Evolutionary conservation across 1,139 yeast genomes (phyloP).

Genomic region (Yamadazyma jaroonii): DNA sequence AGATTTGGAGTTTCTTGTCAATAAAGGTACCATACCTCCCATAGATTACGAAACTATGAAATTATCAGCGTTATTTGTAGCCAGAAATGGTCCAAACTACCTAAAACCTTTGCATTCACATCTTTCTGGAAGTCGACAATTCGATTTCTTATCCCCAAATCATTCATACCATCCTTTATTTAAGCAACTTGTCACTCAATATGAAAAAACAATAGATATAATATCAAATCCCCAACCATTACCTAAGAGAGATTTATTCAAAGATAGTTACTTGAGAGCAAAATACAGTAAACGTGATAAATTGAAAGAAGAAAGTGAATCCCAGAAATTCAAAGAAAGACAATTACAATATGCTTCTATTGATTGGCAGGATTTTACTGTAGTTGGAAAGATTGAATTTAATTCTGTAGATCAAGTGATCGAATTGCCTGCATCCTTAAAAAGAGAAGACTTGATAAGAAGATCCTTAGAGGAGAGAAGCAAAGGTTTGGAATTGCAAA

Average conservation of each 20-base stretch:
- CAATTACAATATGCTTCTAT: conserved; percentile 65
- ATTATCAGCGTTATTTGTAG: conserved; percentile 68
- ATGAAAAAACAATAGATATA: conserved; percentile 34
- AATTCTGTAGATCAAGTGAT: conserved; percentile 62
- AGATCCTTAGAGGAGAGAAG: conserved; percentile 51
- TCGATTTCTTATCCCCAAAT: conserved; percentile 59
- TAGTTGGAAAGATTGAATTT: conserved; percentile 69
- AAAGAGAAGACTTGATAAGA: conserved; percentile 57
- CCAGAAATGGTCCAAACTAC: conserved; percentile 51
- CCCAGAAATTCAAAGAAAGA: conserved; percentile 34
- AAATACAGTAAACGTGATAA: conserved; percentile 43
- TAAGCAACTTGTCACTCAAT: conserved; percentile 53
- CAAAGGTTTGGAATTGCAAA: conserved; percentile 16
- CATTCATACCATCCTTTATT: conserved; percentile 67
- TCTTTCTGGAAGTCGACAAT: conserved; percentile 48
- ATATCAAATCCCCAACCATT: conserved; percentile 11
- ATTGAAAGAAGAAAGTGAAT: conserved; percentile 20
- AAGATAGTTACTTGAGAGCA: conserved; percentile 56
- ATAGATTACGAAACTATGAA: conserved; percentile 70
- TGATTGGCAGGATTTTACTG: conserved; percentile 82
- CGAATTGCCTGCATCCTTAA: conserved; percentile 60
- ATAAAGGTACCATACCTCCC: conserved; percentile 55
- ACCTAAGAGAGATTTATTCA: conserved; percentile 32
- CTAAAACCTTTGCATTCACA: conserved; percentile 34
- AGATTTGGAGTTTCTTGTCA: conserved; percentile 46